Base-by-base conservation (phyloP, 2,329 filamentous ascomycete genomes). In the Pestalotiopsis sp. region DNA sequence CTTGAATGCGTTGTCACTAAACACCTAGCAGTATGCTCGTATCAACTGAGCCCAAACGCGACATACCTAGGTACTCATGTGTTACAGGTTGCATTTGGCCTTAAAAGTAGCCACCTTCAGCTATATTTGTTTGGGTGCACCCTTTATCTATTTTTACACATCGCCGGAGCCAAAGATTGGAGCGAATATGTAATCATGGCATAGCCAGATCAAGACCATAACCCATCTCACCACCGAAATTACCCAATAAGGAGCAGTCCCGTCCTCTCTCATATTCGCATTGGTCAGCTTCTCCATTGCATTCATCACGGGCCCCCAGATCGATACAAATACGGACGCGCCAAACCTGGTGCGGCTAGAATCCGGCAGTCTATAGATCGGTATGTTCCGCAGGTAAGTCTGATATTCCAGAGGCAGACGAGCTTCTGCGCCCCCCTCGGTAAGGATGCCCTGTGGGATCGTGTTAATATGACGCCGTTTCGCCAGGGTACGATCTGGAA, bases 111-210 rank as follows among this genome's bases (percentile, higher is more conserved):
- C 31, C 31, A 36, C 31, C 31, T 36, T 36, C 31, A 36, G 31
- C 31, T 36, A 36, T 36, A 2, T 36, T 36, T 7, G 31, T 36
- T 6, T 36, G 31, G 31, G 31, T 36, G 31, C 31, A 36, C 31
- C 31, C 31, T 36, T 36, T 36, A 36, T 6, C 31, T 36, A 36
- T 36, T 36, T 36, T 36, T 36, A 36, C 31, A 36, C 13, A 49
- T 70, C 69, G 17, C 69, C 70, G 27, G 62, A n/a, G 5, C 69
- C 69, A 59, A 66, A 70, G 2, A 70, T 62, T 3, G 68, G 66
- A 4, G 60, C 68, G 63, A 68, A 66, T 11, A 71, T 39, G 23
- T 61, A 67, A 57, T 71, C 68, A 57, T 71, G 69, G 61, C 69
- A 56, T 25, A 64, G 52, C 70, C 67, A 71, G 64, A 70, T 69